phyloP scores from a whole-genome alignment of 2,329 filamentous ascomycete genomes.

The Zymoseptoria brevis region DNA sequence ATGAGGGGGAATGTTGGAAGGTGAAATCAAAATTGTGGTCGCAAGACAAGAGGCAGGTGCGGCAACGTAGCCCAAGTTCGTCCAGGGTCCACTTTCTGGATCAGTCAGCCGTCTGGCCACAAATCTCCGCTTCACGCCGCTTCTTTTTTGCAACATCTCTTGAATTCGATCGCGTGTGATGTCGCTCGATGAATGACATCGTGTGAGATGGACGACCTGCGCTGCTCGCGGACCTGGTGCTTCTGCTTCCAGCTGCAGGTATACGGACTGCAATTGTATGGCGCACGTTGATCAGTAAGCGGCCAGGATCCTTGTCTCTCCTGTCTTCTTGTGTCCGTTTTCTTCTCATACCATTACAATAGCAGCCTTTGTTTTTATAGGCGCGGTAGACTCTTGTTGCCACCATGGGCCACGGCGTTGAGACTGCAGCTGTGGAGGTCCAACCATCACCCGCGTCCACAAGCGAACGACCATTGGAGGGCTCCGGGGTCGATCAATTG shows the following conservation, averaged over 20 bases:
- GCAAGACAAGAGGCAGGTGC: not conserved
- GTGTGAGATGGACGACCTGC: too few relatives aligned
- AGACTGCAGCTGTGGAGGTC: not conserved
- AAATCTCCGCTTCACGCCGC: not conserved
- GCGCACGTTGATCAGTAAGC: not conserved
- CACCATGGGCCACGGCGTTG: not conserved
- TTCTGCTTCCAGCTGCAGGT: not conserved
- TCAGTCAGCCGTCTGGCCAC: not conserved
- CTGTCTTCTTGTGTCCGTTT: not conserved
- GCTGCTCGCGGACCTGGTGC: too few relatives aligned
- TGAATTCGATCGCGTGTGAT: not conserved
- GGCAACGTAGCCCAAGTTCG: not conserved
- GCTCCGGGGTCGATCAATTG: not conserved
- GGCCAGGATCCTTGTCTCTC: not conserved
- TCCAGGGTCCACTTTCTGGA: not conserved
- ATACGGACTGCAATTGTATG: not conserved
- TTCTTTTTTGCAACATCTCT: not conserved
- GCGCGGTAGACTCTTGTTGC: not conserved
- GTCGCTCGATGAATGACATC: too few relatives aligned
- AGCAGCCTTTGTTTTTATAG: not conserved
- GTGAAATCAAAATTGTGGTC: not conserved
- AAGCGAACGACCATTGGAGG: not conserved
- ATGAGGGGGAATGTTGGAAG: not conserved
- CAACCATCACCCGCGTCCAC: slow-evolving; percentile 1
- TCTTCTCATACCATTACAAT: not conserved